Base-by-base conservation (phyloP, 2,329 filamentous ascomycete species). In the Plectosphaerella sp. region DNA sequence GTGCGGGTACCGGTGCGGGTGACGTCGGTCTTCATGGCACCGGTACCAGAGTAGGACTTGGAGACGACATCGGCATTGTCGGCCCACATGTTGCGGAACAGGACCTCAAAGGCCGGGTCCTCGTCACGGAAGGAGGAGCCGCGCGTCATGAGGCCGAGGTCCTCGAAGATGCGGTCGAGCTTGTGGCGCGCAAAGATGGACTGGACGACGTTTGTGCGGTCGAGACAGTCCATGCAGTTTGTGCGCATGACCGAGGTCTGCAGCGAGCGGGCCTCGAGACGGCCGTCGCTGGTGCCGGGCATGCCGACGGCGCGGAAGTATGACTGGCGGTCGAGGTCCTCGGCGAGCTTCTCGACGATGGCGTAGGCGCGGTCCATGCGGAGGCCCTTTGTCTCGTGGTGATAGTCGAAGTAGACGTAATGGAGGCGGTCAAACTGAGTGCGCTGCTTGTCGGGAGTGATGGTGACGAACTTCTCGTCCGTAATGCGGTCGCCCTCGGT, bases 201-300 rank as follows among this genome's bases (percentile, higher is more conserved):
- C 72, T 99, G 94, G 4, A 99, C 91, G 7, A 99, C 92, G 62
- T 99, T 99, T 50, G 94, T 99, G 50, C 94, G 88, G 70, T 99
- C 94, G 14, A 99, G 82, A 60, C 95, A 99, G 71, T 99, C 94
- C 94, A 99, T 99, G 74, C 94, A 99, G 69, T 99, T 99, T 39
- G 94, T 97, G 50, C 94, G 87, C 58, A 99, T 92, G 15, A 97
- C 92, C 55, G 89, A 91, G 1, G 85, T 90, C 76, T 99, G 94
- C 58, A 83, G 79, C 56, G 83, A 86, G 57, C 91, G 86, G 35
- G 91, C 83, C 61, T 97, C 93, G 12, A 97, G 78, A 16, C 82
- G 83, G 28, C 87, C 88, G 53, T 85, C 78, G 48, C 77, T 67
- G 60, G 83, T 82, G 43, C 84, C 88, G 2, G 91, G 89, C 75